A percentile compares a stretch with the other conserved stretches of the same genome.
These are phyloP conservation scores for Miamiensis avidus DNA, from an alignment of 169 alveolate genomes.

Conservation along the genomic window DNA sequence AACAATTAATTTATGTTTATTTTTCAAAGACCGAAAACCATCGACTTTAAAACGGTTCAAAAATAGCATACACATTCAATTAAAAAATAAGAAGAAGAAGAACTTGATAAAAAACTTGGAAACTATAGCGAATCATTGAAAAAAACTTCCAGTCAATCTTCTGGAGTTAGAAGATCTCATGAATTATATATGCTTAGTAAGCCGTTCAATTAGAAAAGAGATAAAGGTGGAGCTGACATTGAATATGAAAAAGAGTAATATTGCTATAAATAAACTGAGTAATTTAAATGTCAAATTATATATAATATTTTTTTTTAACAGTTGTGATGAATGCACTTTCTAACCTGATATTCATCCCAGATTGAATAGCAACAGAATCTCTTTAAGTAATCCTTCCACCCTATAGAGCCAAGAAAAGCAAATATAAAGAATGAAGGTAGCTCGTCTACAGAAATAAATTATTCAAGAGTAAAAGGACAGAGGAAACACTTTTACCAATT, in stretches of 20 bases:
- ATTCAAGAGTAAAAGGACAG: background rate
- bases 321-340: background rate
- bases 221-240: background rate
- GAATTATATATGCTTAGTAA: background rate
- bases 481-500: no score
- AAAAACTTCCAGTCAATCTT: background rate
- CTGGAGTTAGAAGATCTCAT: background rate
- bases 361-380: no score
- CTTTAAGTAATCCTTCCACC: background rate
- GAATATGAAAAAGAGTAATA: background rate
- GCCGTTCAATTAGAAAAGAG: background rate
- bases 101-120: background rate
- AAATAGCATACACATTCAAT: no score
- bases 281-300: no score
- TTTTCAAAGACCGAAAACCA: background rate
- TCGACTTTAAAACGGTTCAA: background rate
- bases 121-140: background rate
- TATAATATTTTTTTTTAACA: no score
- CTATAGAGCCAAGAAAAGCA: no score
- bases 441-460: background rate
- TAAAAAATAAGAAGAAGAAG: no score
- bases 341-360: background rate
- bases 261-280: no score
- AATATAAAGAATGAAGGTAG: background rate
- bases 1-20: no score